Evolutionary conservation across 2,329 filamentous ascomycete species (phyloP).

Genomic region (Bimuria novae-zelandiae): DNA sequence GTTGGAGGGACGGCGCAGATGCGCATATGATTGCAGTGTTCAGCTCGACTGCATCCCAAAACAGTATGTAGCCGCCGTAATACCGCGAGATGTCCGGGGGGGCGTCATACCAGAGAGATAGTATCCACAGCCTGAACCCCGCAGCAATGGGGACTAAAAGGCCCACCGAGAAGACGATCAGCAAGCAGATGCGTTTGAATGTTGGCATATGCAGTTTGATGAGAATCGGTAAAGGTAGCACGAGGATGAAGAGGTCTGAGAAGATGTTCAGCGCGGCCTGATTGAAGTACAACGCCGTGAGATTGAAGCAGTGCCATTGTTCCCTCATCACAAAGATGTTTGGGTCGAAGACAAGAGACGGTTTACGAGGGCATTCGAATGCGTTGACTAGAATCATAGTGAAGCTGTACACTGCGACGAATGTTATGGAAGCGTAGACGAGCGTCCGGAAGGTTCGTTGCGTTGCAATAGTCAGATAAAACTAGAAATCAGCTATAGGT

Average conservation of each 20-base stretch:
- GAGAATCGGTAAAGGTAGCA: slow-evolving; percentile 30
- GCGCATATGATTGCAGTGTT: slow-evolving; percentile 34
- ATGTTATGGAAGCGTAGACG: slow-evolving; percentile 18
- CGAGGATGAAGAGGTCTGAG: slow-evolving; percentile 27
- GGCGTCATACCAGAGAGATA: slow-evolving; percentile 23
- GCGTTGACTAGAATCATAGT: slow-evolving; percentile 23
- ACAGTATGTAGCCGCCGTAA: slow-evolving; percentile 29
- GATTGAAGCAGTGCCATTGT: slow-evolving; percentile 20
- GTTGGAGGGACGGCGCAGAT: slow-evolving; percentile 29
- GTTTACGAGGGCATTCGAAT: slow-evolving; percentile 27
- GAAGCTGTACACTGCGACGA: slow-evolving; percentile 18
- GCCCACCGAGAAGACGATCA: slow-evolving; percentile 30
- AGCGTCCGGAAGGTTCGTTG: slow-evolving; percentile 25
- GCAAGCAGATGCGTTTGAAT: slow-evolving; percentile 25
- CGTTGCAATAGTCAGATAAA: slow-evolving; percentile 33
- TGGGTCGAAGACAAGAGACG: slow-evolving; percentile 16
- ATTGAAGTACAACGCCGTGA: slow-evolving; percentile 21
- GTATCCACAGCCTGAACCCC: slow-evolving; percentile 22
- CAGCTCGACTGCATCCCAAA: slow-evolving; percentile 33
- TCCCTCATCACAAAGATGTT: slow-evolving; percentile 19
- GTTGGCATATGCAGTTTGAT: slow-evolving; percentile 28
- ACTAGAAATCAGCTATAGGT: slow-evolving; percentile 2
- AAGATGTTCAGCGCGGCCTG: slow-evolving; percentile 31
- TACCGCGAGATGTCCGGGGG: slow-evolving; percentile 14
- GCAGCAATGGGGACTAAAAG: slow-evolving; percentile 28